Percentiles rank a stretch among this genome's conserved stretches.
These are phyloP conservation scores for Calonectria leucothoes DNA, from an alignment of 2,329 filamentous ascomycete genomes.

Conservation along the genomic window DNA sequence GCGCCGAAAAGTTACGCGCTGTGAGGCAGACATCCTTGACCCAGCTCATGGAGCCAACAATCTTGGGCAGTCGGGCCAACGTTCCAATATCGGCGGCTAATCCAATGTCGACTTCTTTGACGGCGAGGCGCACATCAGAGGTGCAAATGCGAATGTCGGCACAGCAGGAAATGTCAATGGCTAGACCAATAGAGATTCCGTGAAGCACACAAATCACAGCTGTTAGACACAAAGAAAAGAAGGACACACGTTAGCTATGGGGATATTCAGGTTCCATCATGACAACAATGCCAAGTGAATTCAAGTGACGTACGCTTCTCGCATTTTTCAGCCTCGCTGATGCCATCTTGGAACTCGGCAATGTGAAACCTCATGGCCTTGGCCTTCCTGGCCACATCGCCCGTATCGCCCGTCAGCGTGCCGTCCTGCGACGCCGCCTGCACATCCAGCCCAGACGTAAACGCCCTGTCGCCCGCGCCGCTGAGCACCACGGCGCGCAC, in stretches of 20 bases:
- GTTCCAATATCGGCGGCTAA: conserved; percentile 85
- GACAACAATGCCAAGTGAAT: not conserved
- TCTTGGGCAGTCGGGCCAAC: conserved; percentile 77
- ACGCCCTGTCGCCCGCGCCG: conserved; percentile 84
- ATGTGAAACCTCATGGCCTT: conserved; percentile 75
- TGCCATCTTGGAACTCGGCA: conserved; percentile 81
- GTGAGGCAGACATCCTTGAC: conserved; percentile 83
- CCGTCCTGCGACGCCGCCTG: conserved; percentile 71
- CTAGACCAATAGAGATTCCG: conserved; percentile 81
- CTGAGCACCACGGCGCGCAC: conserved; percentile 84
- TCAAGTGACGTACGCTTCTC: conserved; percentile 77
- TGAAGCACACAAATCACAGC: conserved; percentile 87
- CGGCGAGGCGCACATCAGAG: conserved; percentile 70
- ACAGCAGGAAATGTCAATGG: conserved; percentile 78
- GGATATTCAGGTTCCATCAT: not conserved
- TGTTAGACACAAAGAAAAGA: conserved; percentile 44
- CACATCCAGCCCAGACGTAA: conserved; percentile 89
- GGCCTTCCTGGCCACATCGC: conserved; percentile 75
- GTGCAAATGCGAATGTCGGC: conserved; percentile 78
- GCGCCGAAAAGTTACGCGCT: conserved; percentile 75
- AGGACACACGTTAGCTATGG: conserved; percentile 30
- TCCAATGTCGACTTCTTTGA: conserved; percentile 88
- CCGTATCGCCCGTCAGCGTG: conserved; percentile 50
- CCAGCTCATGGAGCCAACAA: conserved; percentile 78
- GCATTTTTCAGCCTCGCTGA: conserved; percentile 83